Evolutionary conservation across 2,329 filamentous ascomycete species (phyloP), one percentile per base, ranked within the genome.

Genomic region (Monilinia polystroma): DNA sequence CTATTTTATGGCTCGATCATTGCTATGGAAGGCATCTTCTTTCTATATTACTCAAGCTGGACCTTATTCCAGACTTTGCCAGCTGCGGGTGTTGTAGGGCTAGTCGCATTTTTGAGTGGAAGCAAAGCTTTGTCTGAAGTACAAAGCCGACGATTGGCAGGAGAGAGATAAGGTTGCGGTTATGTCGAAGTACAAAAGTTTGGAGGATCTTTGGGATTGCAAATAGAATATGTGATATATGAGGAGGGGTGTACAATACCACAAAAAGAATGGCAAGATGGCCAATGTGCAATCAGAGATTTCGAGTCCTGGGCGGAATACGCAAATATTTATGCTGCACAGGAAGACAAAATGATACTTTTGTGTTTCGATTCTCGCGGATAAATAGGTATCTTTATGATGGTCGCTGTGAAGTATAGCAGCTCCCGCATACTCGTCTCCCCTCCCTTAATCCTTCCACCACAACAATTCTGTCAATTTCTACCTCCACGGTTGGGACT

Each of bases 31-130:
- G 90, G 86, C 20, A 88, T 97, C 66, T 97, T 99, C 80, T 94
- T 95, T 82, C 80, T 97, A 72, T 99, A 99, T 84, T 98, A 98
- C 80, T 90, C 86, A 64, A 87, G 81, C 75, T 97, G 94, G 93
- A 97, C 89, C 75, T 83, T 99, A 56, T 97, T 98, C 84, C 90
- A 97, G 81, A 87, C 87, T 18, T 82, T 99, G 60, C 93, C 93
- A 5, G 88, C 87, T 35, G 87, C 90, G 64, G 83, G 83, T 45
- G 80, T 88, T 54, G 85, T 95, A 41, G 87, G 88, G 20, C 79
- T 85, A 35, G 85, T 93, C 65, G 87, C 91, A 14, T 92, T 96
- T 76, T 79, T 98, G 70, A 97, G 92, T 77, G 95, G 95, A 66
- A 93, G 90, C 76, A 89, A 93, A 78, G 95, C 95, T 6, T 82